Evolutionary conservation across 306 rosid species (phyloP), one percentile per base, ranked within the genome.

Genomic region (Vachellia collinsii): DNA sequence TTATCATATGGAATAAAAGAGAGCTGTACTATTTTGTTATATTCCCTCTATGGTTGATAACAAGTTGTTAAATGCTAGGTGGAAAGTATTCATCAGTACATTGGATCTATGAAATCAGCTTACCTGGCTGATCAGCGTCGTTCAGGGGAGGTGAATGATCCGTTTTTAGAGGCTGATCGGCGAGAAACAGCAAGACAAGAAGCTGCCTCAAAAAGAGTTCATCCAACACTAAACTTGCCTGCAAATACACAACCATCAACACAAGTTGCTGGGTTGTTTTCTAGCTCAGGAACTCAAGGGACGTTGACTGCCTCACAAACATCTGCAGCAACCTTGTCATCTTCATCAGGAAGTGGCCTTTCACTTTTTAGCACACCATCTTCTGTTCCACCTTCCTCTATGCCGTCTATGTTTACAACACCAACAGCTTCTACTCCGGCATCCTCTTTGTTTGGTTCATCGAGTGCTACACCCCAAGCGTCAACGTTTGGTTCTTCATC

Each of bases 111-210:
- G 98, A 96, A 89, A 87, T 77, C 93, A 75, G 92, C 97, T 79
- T 93, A 93, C 84, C 88, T 93, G 80, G 92, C 90, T 75, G 92
- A 93, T 82, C 98, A 89, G 84, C 97, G 98, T 66, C 91, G 88
- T 23, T 83, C 75, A 47, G 99, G 99, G 59, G 94, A 96, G 76
- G 92, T 70, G 61, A 96, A 86, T 82, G 94, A 96, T 86, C 99
- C 99, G 16, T 96, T 96, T 83, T 85, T 96, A 47, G 98, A 92
- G 90, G 99, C 99, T 75, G 97, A 96, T 85, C 88, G 99, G 67
- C 90, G 99, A 77, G 98, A 96, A 88, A 96, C 91, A 77, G 99
- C 98, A 43, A 89, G 98, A 83, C 93, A 87, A 82, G 98, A 93
- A 85, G 97, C 98, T 43, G 97, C 98, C 79, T 90, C 97, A 34